phyloP scores from a whole-genome alignment of 2,329 filamentous ascomycete genomes.

The Penicillium sp. region DNA sequence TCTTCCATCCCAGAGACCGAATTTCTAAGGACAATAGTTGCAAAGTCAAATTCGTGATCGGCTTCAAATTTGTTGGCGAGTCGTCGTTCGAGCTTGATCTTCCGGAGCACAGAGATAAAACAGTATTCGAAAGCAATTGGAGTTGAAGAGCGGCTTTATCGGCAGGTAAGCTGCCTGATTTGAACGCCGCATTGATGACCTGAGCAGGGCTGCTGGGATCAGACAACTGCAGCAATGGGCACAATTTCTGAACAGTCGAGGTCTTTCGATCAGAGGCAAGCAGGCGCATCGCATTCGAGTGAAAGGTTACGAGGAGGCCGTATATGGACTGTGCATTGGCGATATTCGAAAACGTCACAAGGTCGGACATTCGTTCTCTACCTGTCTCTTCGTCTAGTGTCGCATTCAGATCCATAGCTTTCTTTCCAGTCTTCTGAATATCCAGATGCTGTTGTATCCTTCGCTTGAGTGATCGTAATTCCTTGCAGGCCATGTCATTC shows the following conservation, averaged over 20 bases:
- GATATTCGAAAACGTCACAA: constrained; percentile 36
- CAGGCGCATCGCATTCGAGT: constrained; percentile 41
- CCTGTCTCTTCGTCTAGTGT: constrained; percentile 25
- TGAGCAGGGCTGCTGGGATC: constrained; percentile 40
- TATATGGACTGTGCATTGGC: constrained; percentile 26
- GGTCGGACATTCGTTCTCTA: constrained; percentile 39
- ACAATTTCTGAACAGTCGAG: constrained; percentile 32
- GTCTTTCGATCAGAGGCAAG: constrained; percentile 35
- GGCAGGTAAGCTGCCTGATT: constrained; percentile 33
- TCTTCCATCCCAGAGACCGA: constrained; percentile 42
- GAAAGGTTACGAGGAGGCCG: constrained; percentile 39
- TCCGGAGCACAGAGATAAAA: constrained; percentile 35
- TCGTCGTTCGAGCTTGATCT: constrained; percentile 14
- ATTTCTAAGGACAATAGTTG: constrained; percentile 44
- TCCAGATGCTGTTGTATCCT: constrained; percentile 36
- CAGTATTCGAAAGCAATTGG: constrained; percentile 43
- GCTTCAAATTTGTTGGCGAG: constrained; percentile 23
- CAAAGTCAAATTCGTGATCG: constrained; percentile 34
- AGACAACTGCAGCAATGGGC: constrained; percentile 31
- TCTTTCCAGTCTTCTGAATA: constrained; percentile 17
- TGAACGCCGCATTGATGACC: constrained; percentile 38
- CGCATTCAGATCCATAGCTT: constrained; percentile 12
- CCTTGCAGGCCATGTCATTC: constrained; percentile 41
- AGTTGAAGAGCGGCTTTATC: constrained; percentile 46
- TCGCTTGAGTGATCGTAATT: constrained; percentile 40